Percentiles rank a stretch among this genome's conserved stretches.
phyloP scores from a whole-genome alignment of 805 yeast genomes.

The Pichia californica region DNA sequence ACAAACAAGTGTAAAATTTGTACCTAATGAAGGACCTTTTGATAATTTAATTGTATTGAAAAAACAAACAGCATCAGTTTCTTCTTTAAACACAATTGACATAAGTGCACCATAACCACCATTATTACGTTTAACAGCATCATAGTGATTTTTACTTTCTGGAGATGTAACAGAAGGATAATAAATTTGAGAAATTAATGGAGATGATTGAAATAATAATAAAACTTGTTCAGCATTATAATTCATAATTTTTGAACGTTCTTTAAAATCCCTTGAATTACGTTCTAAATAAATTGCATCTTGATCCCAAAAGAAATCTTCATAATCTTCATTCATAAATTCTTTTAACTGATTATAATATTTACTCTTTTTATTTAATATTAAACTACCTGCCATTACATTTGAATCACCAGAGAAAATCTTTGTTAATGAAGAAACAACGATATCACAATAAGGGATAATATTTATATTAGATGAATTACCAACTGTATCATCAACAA shows the following conservation, averaged over 20 bases:
- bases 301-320: conserved; percentile 84
- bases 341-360: conserved; percentile 44
- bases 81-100: conserved; percentile 62
- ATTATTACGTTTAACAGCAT: conserved; percentile 51
- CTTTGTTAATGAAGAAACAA: conserved; percentile 82
- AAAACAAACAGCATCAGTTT: conserved; percentile 61
- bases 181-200: conserved; percentile 55
- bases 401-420: conserved; percentile 92
- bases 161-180: conserved; percentile 56
- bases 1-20: conserved; percentile 82
- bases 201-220: conserved; percentile 41
- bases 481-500: conserved; percentile 93
- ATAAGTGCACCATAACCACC: conserved; percentile 91
- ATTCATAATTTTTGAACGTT: conserved; percentile 53
- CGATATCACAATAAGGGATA: conserved; percentile 77
- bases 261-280: conserved; percentile 82
- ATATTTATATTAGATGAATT: conserved; percentile 81
- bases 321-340: conserved; percentile 48
- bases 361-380: conserved; percentile 62
- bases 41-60: conserved; percentile 64
- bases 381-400: conserved; percentile 89
- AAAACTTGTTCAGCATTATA: conserved; percentile 49
- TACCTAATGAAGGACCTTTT: conserved; percentile 89
- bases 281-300: conserved; percentile 90
- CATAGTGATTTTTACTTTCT: conserved; percentile 56